These are phyloP conservation scores for Pythium sp. DNA, from an alignment of 352 stramenopile species.

Conservation along the genomic window DNA sequence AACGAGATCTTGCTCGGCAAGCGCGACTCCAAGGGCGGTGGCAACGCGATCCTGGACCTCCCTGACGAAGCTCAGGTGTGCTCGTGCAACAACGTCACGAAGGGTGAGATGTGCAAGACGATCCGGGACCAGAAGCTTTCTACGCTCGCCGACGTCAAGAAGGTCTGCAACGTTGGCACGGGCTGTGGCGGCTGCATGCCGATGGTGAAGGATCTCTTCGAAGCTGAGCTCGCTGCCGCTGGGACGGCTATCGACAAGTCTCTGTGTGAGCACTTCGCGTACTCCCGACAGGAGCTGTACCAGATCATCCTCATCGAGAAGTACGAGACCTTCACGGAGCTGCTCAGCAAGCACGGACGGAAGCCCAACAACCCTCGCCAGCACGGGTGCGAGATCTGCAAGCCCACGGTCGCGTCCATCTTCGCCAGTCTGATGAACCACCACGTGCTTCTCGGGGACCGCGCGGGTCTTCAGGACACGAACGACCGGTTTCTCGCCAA, in stretches of 20 bases:
- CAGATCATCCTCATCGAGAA: conserved; percentile 81
- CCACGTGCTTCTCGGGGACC: conserved; percentile 76
- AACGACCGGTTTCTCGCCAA: conserved; percentile 93
- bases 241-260: conserved; percentile 86
- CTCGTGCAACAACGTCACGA: conserved; percentile 92
- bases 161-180: conserved; percentile 83
- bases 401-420: conserved; percentile 89
- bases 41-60: conserved; percentile 46
- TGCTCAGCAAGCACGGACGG: conserved; percentile 77
- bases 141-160: conserved; percentile 77
- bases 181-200: conserved; percentile 90
- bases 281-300: conserved; percentile 89
- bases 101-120: conserved; percentile 65
- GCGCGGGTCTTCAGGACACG: conserved; percentile 86
- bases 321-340: conserved; percentile 86
- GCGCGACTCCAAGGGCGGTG: conserved; percentile 24
- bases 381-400: conserved; percentile 92
- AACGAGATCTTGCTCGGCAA: conserved; percentile 63
- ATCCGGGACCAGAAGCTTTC: conserved; percentile 80
- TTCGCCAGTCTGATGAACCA: conserved; percentile 89
- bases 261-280: conserved; percentile 90
- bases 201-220: conserved; percentile 87
- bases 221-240: conserved; percentile 79
- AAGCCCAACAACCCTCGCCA: conserved; percentile 33
- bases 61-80: conserved; percentile 87